Evolutionary conservation across 306 rosid species (phyloP).

Genomic region (Citrullus colocynthis): DNA sequence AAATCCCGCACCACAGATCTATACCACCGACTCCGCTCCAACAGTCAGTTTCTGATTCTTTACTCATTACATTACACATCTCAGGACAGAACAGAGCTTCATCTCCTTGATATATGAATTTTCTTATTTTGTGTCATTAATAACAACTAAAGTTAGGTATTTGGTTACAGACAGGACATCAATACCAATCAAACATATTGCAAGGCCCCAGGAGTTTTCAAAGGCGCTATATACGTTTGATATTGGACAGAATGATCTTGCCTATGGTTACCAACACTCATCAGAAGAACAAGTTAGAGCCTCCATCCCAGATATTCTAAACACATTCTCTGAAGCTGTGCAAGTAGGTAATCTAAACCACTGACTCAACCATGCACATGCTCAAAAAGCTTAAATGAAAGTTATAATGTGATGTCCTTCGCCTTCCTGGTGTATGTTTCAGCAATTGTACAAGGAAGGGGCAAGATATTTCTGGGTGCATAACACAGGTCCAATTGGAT

Average conservation of each 20-base stretch:
- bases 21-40: constrained; percentile 24
- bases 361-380: neutral
- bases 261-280: constrained; percentile 37
- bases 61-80: neutral
- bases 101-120: neutral
- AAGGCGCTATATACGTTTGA: constrained; percentile 67
- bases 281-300: constrained; percentile 40
- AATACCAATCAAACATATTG: constrained; percentile 31
- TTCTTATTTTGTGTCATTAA: neutral
- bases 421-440: constrained; percentile 11
- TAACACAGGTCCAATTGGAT: constrained; percentile 66
- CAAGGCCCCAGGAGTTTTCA: constrained; percentile 55
- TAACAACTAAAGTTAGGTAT: constrained; percentile 2
- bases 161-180: constrained; percentile 21
- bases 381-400: neutral
- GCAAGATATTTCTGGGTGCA: constrained; percentile 78
- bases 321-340: constrained; percentile 34
- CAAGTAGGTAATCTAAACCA: constrained; percentile 23
- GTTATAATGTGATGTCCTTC: neutral
- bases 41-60: constrained; percentile 23
- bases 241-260: constrained; percentile 79
- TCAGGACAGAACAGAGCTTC: neutral
- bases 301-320: constrained; percentile 55
- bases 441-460: constrained; percentile 62
- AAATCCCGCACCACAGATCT: constrained; percentile 48